Conservation (phyloP, 352 stramenopile species). For the Aphanomyces astaci region DNA sequence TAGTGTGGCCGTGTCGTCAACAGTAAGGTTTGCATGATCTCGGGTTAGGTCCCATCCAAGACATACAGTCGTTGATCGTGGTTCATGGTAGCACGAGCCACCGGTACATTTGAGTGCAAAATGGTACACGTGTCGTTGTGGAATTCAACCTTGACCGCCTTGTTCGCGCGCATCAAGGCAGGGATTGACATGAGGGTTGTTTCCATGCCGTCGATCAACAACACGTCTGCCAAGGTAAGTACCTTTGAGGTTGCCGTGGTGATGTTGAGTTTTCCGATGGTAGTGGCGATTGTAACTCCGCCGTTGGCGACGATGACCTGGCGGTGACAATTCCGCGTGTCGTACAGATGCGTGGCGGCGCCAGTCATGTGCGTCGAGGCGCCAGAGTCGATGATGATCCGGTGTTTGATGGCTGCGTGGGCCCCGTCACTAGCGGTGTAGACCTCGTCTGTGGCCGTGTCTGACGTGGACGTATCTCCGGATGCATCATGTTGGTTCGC, state of each 20-base stretch:
- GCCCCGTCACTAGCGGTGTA: too few species aligned
- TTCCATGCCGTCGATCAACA: not conserved
- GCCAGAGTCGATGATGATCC: not conserved
- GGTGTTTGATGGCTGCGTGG: too few species aligned
- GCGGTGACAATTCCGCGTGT: not conserved
- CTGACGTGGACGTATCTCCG: not conserved
- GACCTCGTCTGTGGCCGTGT: not conserved
- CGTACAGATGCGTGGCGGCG: not conserved
- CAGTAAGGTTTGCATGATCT: not conserved
- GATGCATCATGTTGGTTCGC: too few species aligned
- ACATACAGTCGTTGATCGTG: not conserved
- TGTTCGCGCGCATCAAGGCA: not conserved
- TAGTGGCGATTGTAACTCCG: not conserved
- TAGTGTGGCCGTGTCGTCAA: not conserved
- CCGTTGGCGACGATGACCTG: not conserved
- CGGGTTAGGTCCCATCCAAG: not conserved
- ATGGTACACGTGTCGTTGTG: not conserved
- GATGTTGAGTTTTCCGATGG: slow-evolving; percentile 2
- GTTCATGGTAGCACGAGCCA: not conserved
- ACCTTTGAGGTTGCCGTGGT: not conserved
- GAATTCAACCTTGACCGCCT: slow-evolving; percentile 17
- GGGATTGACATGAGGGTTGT: slow-evolving; percentile 2
- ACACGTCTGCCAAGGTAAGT: not conserved
- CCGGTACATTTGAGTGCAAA: not conserved
- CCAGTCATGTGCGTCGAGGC: slow-evolving; percentile 14